Conservation (phyloP, 306 rosid genomes). For the Citrullus amarus region DNA sequence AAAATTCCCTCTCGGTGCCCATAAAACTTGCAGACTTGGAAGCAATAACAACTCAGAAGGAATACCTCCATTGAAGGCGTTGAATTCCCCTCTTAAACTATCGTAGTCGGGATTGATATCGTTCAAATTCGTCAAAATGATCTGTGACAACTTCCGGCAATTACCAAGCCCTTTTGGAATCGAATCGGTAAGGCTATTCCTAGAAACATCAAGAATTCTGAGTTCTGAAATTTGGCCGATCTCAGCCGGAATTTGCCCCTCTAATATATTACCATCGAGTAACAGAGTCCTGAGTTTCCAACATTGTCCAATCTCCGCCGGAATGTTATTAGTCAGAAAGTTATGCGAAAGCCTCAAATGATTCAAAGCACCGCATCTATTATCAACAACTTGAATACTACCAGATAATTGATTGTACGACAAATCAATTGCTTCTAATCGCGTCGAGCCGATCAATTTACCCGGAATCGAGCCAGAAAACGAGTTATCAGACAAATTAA, state of each 20-base stretch:
- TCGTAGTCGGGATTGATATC: slow-evolving; percentile 16
- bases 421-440: slow-evolving; percentile 31
- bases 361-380: slow-evolving; percentile 22
- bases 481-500: slow-evolving; percentile 44
- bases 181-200: slow-evolving; percentile 43
- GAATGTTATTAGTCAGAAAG: slow-evolving; percentile 36
- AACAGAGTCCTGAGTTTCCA: slow-evolving; percentile 40
- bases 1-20: slow-evolving; percentile 67
- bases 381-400: slow-evolving; percentile 12
- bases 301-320: slow-evolving; percentile 39
- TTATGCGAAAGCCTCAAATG: slow-evolving; percentile 46
- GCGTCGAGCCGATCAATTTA: slow-evolving; percentile 25
- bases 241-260: slow-evolving; percentile 40
- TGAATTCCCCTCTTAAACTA: slow-evolving; percentile 45
- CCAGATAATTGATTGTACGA: slow-evolving; percentile 44
- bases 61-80: slow-evolving; percentile 48
- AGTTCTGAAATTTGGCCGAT: slow-evolving; percentile 38
- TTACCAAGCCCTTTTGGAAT: slow-evolving; percentile 36
- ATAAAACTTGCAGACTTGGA: slow-evolving; percentile 37
- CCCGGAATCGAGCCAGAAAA: slow-evolving; percentile 32
- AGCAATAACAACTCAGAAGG: slow-evolving; percentile 38
- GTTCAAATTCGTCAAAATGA: neutral
- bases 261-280: slow-evolving; percentile 49
- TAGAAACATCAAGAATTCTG: slow-evolving; percentile 50
- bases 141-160: slow-evolving; percentile 32